These are phyloP conservation scores for Termitomyces eurrhizus DNA, from an alignment of 768 basidiomycete species.

Conservation along the genomic window DNA sequence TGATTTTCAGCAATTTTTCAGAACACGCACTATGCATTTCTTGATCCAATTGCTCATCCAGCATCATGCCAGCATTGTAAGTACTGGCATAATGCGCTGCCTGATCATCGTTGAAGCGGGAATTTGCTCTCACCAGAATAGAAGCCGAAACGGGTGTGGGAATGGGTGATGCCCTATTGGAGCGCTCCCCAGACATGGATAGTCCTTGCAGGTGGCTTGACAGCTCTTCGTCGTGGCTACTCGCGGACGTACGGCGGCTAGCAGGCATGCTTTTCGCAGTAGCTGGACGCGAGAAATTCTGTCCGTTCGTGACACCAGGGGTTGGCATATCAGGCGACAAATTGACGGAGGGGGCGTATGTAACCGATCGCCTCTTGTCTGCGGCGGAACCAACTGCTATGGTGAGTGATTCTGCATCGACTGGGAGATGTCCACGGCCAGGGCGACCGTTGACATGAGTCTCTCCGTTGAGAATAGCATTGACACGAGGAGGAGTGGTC, in stretches of 20 bases:
- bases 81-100: constrained; percentile 54
- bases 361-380: constrained; percentile 85
- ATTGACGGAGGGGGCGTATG: constrained; percentile 76
- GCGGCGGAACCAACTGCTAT: constrained; percentile 63
- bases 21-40: constrained; percentile 83
- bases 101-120: constrained; percentile 56
- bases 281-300: constrained; percentile 56
- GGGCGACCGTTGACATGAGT: constrained; percentile 37
- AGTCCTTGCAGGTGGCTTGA: constrained; percentile 72
- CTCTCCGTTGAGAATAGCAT: constrained; percentile 63
- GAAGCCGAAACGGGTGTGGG: constrained; percentile 50
- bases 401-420: constrained; percentile 62
- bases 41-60: constrained; percentile 90
- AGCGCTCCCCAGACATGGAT: constrained; percentile 61
- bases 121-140: constrained; percentile 46
- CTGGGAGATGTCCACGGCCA: constrained; percentile 43
- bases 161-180: constrained; percentile 51
- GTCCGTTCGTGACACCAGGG: constrained; percentile 40
- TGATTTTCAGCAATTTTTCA: constrained; percentile 1
- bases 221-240: constrained; percentile 81
- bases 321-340: constrained; percentile 64
- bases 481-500: constrained; percentile 82
- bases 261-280: constrained; percentile 93
- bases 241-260: constrained; percentile 84
- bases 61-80: constrained; percentile 84